phyloP scores from a whole-genome alignment of 495 filamentous ascomycete genomes.

The Filosporella fistucella region DNA sequence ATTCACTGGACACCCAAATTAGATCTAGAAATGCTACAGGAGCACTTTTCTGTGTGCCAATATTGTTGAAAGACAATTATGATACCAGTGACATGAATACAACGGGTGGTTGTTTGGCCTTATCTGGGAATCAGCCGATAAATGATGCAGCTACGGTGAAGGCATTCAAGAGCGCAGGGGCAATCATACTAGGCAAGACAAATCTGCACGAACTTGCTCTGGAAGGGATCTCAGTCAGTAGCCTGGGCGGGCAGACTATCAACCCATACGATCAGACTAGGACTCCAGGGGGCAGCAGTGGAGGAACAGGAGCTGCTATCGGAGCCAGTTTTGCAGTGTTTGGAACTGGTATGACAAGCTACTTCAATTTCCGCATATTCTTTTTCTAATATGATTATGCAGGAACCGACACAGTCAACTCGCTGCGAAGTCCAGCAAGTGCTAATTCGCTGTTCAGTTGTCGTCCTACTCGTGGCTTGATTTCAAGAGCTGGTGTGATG shows the following conservation, averaged over 20 bases:
- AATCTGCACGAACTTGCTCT: conserved; percentile 62
- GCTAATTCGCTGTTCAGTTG: conserved; percentile 58
- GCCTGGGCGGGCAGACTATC: conserved; percentile 54
- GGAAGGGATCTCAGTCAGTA: conserved; percentile 56
- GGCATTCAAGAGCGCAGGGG: conserved; percentile 48
- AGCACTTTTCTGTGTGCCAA: conserved; percentile 51
- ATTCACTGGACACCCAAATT: conserved; percentile 39
- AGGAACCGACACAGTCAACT: conserved; percentile 63
- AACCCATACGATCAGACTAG: conserved; percentile 60
- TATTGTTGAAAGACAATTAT: conserved; percentile 62
- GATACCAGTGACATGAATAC: conserved; percentile 49
- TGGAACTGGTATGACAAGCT: conserved; percentile 25
- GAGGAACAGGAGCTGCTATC: conserved; percentile 56
- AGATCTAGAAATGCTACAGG: conserved; percentile 38
- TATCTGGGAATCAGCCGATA: conserved; percentile 37
- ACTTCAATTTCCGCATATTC: not conserved
- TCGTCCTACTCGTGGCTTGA: conserved; percentile 52
- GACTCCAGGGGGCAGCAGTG: conserved; percentile 61
- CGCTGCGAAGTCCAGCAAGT: conserved; percentile 55
- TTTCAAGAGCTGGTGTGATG: conserved; percentile 48
- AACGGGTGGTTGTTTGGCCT: conserved; percentile 45
- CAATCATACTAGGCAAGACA: conserved; percentile 61
- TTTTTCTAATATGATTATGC: too few species aligned
- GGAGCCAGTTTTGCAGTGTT: conserved; percentile 53
- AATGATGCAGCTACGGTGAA: conserved; percentile 45